These are phyloP conservation scores for Cryptosporidium ubiquitum DNA, from an alignment of 169 alveolate genomes.

Conservation along the genomic window DNA sequence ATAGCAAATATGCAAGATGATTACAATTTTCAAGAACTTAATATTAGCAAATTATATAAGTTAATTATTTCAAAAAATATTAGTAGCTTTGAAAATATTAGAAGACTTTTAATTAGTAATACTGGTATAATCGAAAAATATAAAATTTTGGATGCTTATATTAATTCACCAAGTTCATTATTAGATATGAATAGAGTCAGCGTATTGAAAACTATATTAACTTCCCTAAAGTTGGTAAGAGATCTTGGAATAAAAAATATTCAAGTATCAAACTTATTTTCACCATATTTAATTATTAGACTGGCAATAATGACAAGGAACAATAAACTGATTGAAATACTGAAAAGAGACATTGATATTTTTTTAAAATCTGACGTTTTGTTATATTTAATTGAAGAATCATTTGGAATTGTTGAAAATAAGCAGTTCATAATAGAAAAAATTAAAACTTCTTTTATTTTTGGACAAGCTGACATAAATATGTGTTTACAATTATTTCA, in stretches of 20 bases:
- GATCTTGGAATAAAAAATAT: background rate
- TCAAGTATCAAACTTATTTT: background rate
- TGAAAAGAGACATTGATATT: constrained; percentile 30
- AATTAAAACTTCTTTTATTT: constrained; percentile 17
- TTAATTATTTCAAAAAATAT: background rate
- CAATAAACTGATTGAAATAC: background rate
- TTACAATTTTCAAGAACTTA: background rate
- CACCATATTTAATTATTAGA: constrained; percentile 37
- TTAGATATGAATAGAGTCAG: background rate
- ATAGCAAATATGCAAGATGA: background rate
- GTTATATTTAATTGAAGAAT: constrained; percentile 16
- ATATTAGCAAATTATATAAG: background rate
- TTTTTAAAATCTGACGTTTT: constrained; percentile 13
- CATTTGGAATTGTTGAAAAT: constrained; percentile 32
- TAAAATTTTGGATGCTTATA: background rate
- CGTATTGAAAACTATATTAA: constrained; percentile 21
- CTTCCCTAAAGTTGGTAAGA: constrained; percentile 14
- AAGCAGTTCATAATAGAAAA: background rate
- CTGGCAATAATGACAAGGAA: background rate
- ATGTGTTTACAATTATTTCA: constrained; percentile 40
- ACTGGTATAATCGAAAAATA: constrained; percentile 7
- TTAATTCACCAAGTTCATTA: background rate
- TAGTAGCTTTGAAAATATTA: background rate
- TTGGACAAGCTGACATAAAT: constrained; percentile 59
- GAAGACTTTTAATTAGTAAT: background rate